Evolutionary conservation across 371 early-diverging fungal species (phyloP).

Genomic region (Apophysomyces variabilis): DNA sequence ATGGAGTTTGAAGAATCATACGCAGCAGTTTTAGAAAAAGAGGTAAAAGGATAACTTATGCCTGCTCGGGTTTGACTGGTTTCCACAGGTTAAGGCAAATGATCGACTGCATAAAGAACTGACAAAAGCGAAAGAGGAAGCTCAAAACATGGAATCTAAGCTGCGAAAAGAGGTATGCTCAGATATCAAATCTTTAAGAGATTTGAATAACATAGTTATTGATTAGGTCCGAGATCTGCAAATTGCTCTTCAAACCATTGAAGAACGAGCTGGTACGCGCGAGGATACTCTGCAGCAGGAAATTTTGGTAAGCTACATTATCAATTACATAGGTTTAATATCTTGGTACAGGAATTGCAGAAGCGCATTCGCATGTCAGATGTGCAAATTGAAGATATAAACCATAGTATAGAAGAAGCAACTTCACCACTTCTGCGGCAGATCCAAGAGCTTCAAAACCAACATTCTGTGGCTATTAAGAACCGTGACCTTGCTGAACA

Average conservation of each 20-base stretch:
- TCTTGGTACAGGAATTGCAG: constrained; percentile 52
- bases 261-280: constrained; percentile 63
- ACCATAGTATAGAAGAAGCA: constrained; percentile 56
- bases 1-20: constrained; percentile 52
- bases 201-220: background rate
- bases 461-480: constrained; percentile 57
- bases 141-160: constrained; percentile 40
- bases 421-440: constrained; percentile 70
- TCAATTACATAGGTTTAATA: background rate
- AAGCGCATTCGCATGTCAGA: constrained; percentile 63
- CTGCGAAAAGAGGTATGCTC: constrained; percentile 51
- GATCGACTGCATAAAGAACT: constrained; percentile 60
- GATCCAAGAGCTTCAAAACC: constrained; percentile 71
- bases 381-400: constrained; percentile 62
- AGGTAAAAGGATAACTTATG: constrained; percentile 30
- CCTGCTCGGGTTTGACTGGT: background rate
- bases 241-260: constrained; percentile 56
- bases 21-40: constrained; percentile 61
- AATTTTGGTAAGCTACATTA: constrained; percentile 37
- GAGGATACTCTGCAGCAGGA: constrained; percentile 70
- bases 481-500: constrained; percentile 74
- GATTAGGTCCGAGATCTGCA: constrained; percentile 64
- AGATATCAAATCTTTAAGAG: background rate
- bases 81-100: constrained; percentile 32
- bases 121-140: constrained; percentile 40